Conservation (phyloP, 441 rosid genomes). For the California macrophylla region DNA sequence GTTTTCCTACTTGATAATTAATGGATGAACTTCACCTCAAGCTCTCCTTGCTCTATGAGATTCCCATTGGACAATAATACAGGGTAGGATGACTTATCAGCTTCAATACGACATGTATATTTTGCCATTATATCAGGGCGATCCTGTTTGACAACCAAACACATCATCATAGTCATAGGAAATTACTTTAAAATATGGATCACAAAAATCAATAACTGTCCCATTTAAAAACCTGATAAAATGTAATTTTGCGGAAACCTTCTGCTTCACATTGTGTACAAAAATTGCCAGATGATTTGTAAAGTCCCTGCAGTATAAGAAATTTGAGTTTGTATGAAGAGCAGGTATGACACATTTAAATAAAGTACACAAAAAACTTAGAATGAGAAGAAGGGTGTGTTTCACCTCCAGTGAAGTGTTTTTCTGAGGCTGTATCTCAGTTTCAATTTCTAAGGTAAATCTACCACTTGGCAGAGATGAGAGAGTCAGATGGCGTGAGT, state of each 20-base stretch:
- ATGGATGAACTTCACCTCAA: constrained; percentile 40
- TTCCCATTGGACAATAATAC: constrained; percentile 88
- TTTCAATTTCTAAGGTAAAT: constrained; percentile 66
- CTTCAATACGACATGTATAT: constrained; percentile 85
- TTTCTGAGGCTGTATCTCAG: constrained; percentile 78
- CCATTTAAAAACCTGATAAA: constrained; percentile 54
- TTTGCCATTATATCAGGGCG: constrained; percentile 98
- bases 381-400: constrained; percentile 1
- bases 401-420: constrained; percentile 86
- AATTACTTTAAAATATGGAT: not conserved
- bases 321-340: not conserved
- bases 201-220: constrained; percentile 4
- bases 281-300: constrained; percentile 82
- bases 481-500: constrained; percentile 61
- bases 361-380: not conserved
- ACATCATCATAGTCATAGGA: constrained; percentile 13
- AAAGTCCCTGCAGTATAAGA: constrained; percentile 58
- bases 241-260: constrained; percentile 87
- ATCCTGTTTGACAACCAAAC: constrained; percentile 41
- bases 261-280: constrained; percentile 98
- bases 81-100: constrained; percentile 76
- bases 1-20: constrained; percentile 5
- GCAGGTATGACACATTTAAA: not conserved
- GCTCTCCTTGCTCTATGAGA: constrained; percentile 66
- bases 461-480: constrained; percentile 46